Evolutionary conservation across 2,329 filamentous ascomycete species (phyloP), one percentile per base, ranked within the genome.

Genomic region (Monosporascus ibericus): DNA sequence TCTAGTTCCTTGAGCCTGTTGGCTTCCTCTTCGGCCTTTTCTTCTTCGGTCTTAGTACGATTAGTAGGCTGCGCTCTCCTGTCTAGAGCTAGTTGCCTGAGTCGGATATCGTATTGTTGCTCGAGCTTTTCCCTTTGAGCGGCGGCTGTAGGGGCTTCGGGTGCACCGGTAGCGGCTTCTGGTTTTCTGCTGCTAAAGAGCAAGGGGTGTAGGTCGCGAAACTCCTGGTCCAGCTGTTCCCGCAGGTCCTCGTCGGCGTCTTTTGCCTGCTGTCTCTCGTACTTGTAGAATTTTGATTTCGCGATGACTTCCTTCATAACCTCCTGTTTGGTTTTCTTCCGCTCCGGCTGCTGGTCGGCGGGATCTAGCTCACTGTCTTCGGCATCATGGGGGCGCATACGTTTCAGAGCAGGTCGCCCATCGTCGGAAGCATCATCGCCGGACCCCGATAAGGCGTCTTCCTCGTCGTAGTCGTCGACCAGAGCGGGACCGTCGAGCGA

Each of bases 221-320:
- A 78, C 40, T 90, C 89, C 67, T 92, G 86, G 68, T 99, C 91
- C 17, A 99, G 77, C 67, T 92, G 84, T 53, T 86, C 85, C 54
- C 91, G 81, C 50, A 96, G 70, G 59, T 96, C 92, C 48, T 95
- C 90, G 61, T 99, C 94, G 48, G 94, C 90, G 55, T 97, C 94
- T 66, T 96, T 96, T 27, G 84, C 84, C 55, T 90, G 86, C 70
- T 99, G 94, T 40, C 94, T 85, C 72, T 97, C 92, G 65, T 92
- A 92, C 72, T 96, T 97, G 79, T 96, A 82, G 56, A 89, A 78
- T 68, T 99, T 99, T 1, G 92, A 97, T 72, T 99, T 99, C 55
- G 92, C 90, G 60, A 99, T 96, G 55, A 99, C 80, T 70, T 99
- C 95, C 64, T 96, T 88, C 90, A 97, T 96, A 48, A 99, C 89